Conservation (phyloP, 1,139 yeast species). For the Blastobotrys apis region DNA sequence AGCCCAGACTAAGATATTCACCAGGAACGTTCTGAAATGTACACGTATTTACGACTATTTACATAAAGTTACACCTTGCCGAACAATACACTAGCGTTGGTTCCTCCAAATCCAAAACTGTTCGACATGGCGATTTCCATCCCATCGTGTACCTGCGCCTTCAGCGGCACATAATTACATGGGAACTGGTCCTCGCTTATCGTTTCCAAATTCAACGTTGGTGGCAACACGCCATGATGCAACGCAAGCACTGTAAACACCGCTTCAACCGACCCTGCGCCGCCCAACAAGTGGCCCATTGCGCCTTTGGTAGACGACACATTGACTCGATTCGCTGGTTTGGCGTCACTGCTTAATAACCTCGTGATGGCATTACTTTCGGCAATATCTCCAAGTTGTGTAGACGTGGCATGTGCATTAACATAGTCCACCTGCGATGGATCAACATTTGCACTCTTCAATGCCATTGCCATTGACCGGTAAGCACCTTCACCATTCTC, state of each 20-base stretch:
- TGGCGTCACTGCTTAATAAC: slow-evolving; percentile 38
- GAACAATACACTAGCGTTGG: slow-evolving; percentile 56
- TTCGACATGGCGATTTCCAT: slow-evolving; percentile 69
- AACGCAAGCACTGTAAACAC: slow-evolving; percentile 72
- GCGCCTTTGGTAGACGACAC: slow-evolving; percentile 89
- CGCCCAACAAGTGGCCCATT: slow-evolving; percentile 91
- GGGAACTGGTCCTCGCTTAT: slow-evolving; percentile 42
- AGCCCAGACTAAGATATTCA: too few relatives aligned
- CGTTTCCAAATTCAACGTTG: slow-evolving; percentile 65
- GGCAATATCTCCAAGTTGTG: slow-evolving; percentile 82
- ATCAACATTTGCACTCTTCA: slow-evolving; percentile 45
- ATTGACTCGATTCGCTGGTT: slow-evolving; percentile 32
- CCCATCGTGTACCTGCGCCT: slow-evolving; percentile 37
- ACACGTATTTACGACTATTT: neutral
- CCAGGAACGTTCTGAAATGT: too few relatives aligned
- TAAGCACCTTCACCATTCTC: slow-evolving; percentile 81
- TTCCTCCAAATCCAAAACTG: slow-evolving; percentile 98
- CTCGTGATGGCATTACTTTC: slow-evolving; percentile 69
- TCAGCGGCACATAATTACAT: slow-evolving; percentile 59
- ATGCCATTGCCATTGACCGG: slow-evolving; percentile 76
- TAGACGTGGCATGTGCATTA: slow-evolving; percentile 97
- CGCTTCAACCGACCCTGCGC: slow-evolving; percentile 93
- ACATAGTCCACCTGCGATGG: slow-evolving; percentile 61
- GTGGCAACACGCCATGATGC: slow-evolving; percentile 58
- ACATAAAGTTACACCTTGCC: neutral